Base-by-base conservation (phyloP, 257 asterid genomes). In the Henckelia pumila region DNA sequence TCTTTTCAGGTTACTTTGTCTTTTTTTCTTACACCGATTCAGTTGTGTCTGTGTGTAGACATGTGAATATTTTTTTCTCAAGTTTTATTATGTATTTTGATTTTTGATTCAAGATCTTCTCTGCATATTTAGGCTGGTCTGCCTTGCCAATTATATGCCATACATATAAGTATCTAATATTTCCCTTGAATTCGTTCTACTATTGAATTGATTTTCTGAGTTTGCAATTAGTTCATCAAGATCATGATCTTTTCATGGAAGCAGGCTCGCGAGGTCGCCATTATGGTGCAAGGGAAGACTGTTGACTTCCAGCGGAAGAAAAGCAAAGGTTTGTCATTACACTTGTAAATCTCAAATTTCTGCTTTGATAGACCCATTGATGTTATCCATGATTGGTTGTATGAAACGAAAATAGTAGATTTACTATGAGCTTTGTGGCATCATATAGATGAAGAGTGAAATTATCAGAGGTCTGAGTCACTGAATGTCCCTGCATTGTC, bases 301-400 rank as follows among this genome's bases (percentile, higher is more conserved):
- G 96, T 94, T 64, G 99, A 94, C 85, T 79, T 83, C 79, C 99
- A 94, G 92, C 83, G 99, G 40, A 91, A 82, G 81, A 94, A 84
- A 86, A 88, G 85, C 85, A 88, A 89, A 94, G 99, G 99, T 91
- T 28, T 73, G 74, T 61, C 14, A 55, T 32, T 69, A 58, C 47
- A 32, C 56, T 3, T 62, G 14, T 56, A 7, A n/a, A 32, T 24
- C 8, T 40, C 44, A 47, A 21, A 26, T 64, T 60, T 28, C 35
- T 61, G 37, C 57, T 71, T 52, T 30, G 17, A 10, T 70, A 35
- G 63, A 59, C 61, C 47, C 24, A 26, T 69, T 49, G 26, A 28
- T 58, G 21, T 23, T 25, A 58, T 66, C 57, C 29, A 37, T 28
- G 61, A 30, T 21, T 63, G 58, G 44, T 60, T 40, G 22, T 53